phyloP scores from a whole-genome alignment of 2,329 filamentous ascomycete species.

The Aspergillaceae sp. region DNA sequence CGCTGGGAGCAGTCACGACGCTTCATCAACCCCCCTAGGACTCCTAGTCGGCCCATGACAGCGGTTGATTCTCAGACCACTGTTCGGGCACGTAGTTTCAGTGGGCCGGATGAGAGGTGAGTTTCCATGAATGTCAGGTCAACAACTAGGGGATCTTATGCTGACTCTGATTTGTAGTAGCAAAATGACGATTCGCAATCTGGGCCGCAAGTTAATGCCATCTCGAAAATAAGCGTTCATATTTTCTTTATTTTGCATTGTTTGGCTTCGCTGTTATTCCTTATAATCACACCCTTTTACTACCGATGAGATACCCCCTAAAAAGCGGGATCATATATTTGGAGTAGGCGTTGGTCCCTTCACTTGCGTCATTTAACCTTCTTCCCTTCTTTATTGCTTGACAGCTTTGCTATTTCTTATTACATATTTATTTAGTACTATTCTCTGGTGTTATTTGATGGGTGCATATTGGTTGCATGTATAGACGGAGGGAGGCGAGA shows the following conservation, averaged over 20 bases:
- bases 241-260: neutral
- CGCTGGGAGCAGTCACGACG: slow-evolving; percentile 31
- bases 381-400: no score
- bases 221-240: slow-evolving; percentile 11
- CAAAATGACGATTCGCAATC: slow-evolving; percentile 27
- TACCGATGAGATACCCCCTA: no score
- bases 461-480: no score
- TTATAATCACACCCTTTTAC: no score
- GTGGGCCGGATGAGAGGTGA: slow-evolving; percentile 27
- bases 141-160: neutral
- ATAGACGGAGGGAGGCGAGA: no score
- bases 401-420: no score
- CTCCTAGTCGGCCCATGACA: slow-evolving; percentile 21
- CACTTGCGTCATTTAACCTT: no score
- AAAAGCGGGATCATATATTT: no score
- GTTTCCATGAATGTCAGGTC: neutral
- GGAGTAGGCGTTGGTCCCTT: no score
- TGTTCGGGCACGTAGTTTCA: slow-evolving; percentile 13
- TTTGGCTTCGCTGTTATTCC: no score
- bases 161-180: slow-evolving; percentile 12
- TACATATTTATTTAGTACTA: no score
- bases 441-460: no score
- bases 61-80: slow-evolving; percentile 18
- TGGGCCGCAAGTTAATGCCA: slow-evolving; percentile 30
- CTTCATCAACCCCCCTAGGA: slow-evolving; percentile 18